Evolutionary conservation across 768 basidiomycete genomes (phyloP), one percentile per base, ranked within the genome.

Genomic region (Boletus reticuloceps): DNA sequence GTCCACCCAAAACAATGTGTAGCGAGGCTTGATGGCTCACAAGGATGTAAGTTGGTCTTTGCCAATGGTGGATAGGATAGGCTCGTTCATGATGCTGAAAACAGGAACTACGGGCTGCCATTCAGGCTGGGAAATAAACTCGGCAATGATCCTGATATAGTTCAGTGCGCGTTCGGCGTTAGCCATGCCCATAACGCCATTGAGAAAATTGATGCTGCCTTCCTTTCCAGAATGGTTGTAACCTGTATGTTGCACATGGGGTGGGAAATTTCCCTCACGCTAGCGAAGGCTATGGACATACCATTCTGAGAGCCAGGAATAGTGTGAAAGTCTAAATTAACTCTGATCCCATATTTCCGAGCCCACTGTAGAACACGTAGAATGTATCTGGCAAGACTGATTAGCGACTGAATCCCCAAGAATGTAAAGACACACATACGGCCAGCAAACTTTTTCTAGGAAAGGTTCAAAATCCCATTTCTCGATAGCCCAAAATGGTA

Each of bases 401-500:
- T 62, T 25, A 59, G 41, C 20, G 25, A 36, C 47, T 8, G 25
- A 38, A 58, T 27, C 20, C 55, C 9, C 55, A 32, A 50, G 17
- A 31, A 46, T 20, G 39, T 34, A 47, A 46, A 17, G 6, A 52
- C 9, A 44, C 8, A 44, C 79, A 56, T 68, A 85, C 79, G 81
- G 83, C 93, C 93, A 94, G 29, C 83, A 83, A 14, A 86, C 84
- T 56, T 79, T 77, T 6, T 80, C 80, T 13, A 94, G 72, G 72
- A 86, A 94, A 7, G 93, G 91, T 68, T 94, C 92, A 27, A 80
- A 82, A 22, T 75, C 71, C 77, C 83, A 84, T 13, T 81, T 85
- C 59, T 91, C 88, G 61, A 94, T 85, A 8, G 88, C 88, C 93
- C 93, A 96, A 73, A 83, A 94, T 3, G 88, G 83, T 41, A 94